A percentile compares a stretch with the other conserved stretches of the same genome.
These are phyloP conservation scores for Neofusicoccum sp. DNA, from an alignment of 2,329 filamentous ascomycete genomes.

Conservation along the genomic window DNA sequence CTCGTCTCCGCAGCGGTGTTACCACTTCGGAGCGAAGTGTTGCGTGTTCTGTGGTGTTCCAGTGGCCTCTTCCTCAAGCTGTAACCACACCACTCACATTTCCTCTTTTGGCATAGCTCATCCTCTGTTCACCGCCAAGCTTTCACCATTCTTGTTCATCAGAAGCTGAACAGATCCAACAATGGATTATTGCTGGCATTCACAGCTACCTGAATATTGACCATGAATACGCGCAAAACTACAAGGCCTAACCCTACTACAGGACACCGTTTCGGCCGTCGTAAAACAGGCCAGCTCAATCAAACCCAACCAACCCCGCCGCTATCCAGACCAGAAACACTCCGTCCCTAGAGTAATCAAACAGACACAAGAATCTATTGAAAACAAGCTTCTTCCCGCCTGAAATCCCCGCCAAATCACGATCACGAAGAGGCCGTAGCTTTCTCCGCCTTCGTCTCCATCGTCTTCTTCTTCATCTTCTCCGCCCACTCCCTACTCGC, in stretches of 20 bases:
- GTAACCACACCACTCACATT: background rate
- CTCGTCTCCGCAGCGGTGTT: no score
- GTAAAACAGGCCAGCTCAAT: background rate
- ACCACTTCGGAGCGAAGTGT: no score
- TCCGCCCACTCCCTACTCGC: slow-evolving; percentile 51
- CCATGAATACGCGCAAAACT: background rate
- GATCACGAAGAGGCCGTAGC: slow-evolving; percentile 17
- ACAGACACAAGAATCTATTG: no score
- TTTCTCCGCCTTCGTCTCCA: slow-evolving; percentile 21
- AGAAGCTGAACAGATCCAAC: no score
- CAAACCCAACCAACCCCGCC: background rate
- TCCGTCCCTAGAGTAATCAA: no score
- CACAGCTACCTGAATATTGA: background rate
- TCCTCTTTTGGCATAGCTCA: background rate
- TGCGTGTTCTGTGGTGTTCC: no score
- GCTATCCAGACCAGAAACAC: no score
- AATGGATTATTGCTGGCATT: background rate
- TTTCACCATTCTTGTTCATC: no score
- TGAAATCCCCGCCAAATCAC: background rate
- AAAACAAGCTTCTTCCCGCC: background rate
- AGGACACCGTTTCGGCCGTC: background rate
- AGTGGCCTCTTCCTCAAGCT: no score
- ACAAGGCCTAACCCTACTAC: background rate
- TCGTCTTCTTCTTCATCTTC: slow-evolving; percentile 43
- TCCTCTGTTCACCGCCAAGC: background rate